phyloP scores from a whole-genome alignment of 1,139 yeast genomes.

The Pichia sp. region DNA sequence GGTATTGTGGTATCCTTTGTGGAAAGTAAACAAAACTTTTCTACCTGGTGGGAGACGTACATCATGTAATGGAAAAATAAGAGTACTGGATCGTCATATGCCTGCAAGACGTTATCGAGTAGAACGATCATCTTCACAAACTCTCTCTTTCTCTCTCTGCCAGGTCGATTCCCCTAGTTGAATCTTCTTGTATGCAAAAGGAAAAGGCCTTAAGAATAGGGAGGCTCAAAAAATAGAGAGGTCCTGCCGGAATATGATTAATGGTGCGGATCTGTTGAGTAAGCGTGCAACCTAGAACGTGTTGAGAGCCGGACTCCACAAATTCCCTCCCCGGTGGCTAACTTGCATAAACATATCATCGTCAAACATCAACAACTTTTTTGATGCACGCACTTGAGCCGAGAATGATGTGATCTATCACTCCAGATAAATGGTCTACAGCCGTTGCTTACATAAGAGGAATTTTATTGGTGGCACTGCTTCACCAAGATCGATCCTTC shows the following conservation, averaged over 20 bases:
- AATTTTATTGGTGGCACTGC: not conserved
- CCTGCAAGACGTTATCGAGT: slow-evolving; percentile 19
- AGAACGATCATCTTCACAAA: slow-evolving; percentile 21
- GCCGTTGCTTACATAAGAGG: not conserved
- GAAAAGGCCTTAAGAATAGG: not conserved
- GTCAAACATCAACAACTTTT: not conserved
- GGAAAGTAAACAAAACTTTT: slow-evolving; percentile 15
- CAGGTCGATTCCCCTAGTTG: not conserved
- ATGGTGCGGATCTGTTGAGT: too few species aligned
- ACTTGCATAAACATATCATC: not conserved
- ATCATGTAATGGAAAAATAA: slow-evolving; percentile 15
- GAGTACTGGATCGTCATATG: slow-evolving; percentile 18
- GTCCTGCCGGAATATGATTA: too few species aligned
- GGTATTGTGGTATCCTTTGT: slow-evolving; percentile 15
- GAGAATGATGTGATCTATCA: slow-evolving; percentile 4
- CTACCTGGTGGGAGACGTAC: slow-evolving; percentile 16
- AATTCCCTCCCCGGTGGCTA: too few species aligned
- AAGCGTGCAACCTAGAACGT: too few species aligned
- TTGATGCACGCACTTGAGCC: slow-evolving; percentile 1
- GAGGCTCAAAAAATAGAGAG: too few species aligned
- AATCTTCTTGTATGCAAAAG: not conserved
- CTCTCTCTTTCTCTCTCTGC: not conserved
- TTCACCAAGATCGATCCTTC: too few species aligned
- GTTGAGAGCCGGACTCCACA: too few species aligned
- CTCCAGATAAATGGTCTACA: not conserved